Evolutionary conservation across 345 rosid genomes (phyloP).

Genomic region (Boechera divaricarpa): DNA sequence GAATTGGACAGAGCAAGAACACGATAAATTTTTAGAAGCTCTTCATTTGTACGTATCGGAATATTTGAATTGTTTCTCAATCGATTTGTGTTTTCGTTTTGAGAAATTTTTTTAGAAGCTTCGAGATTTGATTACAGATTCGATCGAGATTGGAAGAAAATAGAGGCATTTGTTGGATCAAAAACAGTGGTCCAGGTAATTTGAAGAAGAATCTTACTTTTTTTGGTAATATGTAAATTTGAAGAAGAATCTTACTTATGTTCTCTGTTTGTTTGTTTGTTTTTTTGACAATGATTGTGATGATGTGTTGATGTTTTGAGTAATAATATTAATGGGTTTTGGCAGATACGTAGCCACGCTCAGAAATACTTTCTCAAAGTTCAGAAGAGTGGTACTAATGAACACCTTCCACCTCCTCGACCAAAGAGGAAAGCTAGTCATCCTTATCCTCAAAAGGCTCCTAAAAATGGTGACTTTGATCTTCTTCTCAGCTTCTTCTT

Average conservation of each 20-base stretch:
- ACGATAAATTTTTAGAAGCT: slow-evolving; percentile 94
- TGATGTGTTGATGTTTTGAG: slow-evolving; percentile 25
- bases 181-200: slow-evolving; percentile 91
- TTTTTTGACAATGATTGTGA: background rate
- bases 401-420: slow-evolving; percentile 95
- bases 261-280: background rate
- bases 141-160: slow-evolving; percentile 99
- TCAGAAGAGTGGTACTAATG: slow-evolving; percentile 86
- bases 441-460: slow-evolving; percentile 95
- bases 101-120: too few relatives aligned
- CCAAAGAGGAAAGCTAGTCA: slow-evolving; percentile 93
- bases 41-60: slow-evolving; percentile 69
- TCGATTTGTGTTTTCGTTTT: background rate
- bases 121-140: slow-evolving; percentile 53
- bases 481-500: background rate
- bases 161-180: slow-evolving; percentile 94
- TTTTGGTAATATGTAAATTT: background rate
- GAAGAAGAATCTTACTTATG: background rate
- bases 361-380: slow-evolving; percentile 93
- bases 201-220: too few relatives aligned
- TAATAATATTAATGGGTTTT: background rate
- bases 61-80: background rate
- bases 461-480: slow-evolving; percentile 59
- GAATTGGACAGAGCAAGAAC: slow-evolving; percentile 98
- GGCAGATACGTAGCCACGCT: slow-evolving; percentile 95